A percentile compares a stretch with the other conserved stretches of the same genome.
These are phyloP conservation scores for Malassezia slooffiae DNA, from an alignment of 1,284 basidiomycete genomes.

Conservation along the genomic window DNA sequence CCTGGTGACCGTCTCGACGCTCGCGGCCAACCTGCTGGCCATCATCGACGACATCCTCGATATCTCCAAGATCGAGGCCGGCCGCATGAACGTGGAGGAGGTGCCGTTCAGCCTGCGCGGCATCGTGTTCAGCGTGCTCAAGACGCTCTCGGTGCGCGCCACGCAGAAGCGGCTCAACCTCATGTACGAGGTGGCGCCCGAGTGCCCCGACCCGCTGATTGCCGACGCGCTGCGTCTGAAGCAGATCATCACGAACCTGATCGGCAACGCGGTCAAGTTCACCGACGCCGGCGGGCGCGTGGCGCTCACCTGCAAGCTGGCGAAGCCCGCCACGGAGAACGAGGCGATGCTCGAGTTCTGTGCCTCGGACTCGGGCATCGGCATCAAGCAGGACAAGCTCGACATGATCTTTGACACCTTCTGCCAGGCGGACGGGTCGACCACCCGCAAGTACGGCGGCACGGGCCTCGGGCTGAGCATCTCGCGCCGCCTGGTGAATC, in stretches of 20 bases:
- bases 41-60: slow-evolving; percentile 60
- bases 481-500: slow-evolving; percentile 71
- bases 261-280: slow-evolving; percentile 54
- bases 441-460: slow-evolving; percentile 74
- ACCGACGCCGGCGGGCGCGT: slow-evolving; percentile 79
- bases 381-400: slow-evolving; percentile 96
- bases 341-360: slow-evolving; percentile 86
- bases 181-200: slow-evolving; percentile 89
- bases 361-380: slow-evolving; percentile 94
- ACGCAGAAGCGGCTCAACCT: slow-evolving; percentile 95
- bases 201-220: slow-evolving; percentile 91
- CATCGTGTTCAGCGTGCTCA: slow-evolving; percentile 93
- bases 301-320: slow-evolving; percentile 70
- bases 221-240: slow-evolving; percentile 75
- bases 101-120: slow-evolving; percentile 95
- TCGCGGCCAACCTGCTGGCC: slow-evolving; percentile 81
- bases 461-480: slow-evolving; percentile 77
- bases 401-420: slow-evolving; percentile 99
- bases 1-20: slow-evolving; percentile 82
- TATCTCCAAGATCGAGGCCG: slow-evolving; percentile 60
- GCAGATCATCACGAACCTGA: slow-evolving; percentile 45
- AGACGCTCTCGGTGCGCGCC: slow-evolving; percentile 93
- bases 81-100: slow-evolving; percentile 98
- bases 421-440: slow-evolving; percentile 79
- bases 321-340: slow-evolving; percentile 58